Evolutionary conservation across 148 eudicot genomes (phyloP), one percentile per base, ranked within the genome.

Genomic region (Talinum fruticosum): DNA sequence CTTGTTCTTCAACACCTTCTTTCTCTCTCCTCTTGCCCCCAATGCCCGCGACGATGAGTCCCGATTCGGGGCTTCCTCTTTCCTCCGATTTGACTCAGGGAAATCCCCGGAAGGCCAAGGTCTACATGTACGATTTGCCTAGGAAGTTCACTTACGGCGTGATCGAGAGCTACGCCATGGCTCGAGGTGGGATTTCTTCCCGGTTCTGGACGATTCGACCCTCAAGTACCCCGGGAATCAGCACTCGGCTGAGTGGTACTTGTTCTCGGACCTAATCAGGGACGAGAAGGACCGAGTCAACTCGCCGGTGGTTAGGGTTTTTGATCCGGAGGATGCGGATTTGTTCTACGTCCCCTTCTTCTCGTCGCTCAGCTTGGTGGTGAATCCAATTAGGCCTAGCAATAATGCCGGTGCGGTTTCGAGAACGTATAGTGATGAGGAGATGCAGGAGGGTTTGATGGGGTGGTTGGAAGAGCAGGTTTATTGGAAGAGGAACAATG

Each of bases 401-500:
- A 45, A 14, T 57, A 72, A n/a, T 0, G 75, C 37, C 2, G 80
- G 23, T 4, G 36, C 36, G 7, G 83, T 70, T 41, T 26, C n/a
- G 26, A 51, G 28, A 32, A 59, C 28, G 37, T 89, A 91, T 37
- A 91, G 83, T 68, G 99, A 96, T 75, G 97, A 93, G 88, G 91
- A 84, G 79, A 96, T 84, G 91, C 92, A 96, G 84, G 97, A 93
- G 78, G 78, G 76, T 26, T 86, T 96, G 90, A 78, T 96, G 51
- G 88, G 83, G 78, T 96, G 97, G 99, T 77, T 96, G 86, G 97
- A 96, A 76, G 80, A 81, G 71, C 97, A 91, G 35, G 80, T 49
- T 36, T 93, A 90, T 68, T 96, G 97, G 97, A 90, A 85, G 87
- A 89, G 92, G 91, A 96, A 96, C 69, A 96, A 91, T 85, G 99